Conservation (phyloP, 2,329 filamentous ascomycete genomes). For the Paraconiothyrium sp. region DNA sequence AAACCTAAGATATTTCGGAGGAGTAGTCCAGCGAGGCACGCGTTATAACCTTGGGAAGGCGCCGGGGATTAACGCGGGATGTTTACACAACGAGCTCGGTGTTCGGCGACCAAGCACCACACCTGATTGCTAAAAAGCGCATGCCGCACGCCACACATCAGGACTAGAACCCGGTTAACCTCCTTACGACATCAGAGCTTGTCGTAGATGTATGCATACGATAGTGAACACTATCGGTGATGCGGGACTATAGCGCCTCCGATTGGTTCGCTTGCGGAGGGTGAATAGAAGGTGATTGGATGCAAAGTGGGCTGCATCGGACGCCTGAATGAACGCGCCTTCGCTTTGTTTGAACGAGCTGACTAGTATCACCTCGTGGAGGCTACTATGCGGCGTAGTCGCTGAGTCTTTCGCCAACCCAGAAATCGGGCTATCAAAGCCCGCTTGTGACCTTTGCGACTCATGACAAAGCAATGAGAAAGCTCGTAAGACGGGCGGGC, state of each 20-base stretch:
- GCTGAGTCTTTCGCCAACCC: neutral
- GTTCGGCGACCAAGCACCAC: neutral
- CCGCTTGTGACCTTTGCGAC: neutral
- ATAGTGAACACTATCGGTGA: neutral
- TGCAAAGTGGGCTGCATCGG: neutral
- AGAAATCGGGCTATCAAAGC: neutral
- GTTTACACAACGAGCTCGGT: slow-evolving; percentile 9
- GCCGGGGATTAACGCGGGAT: slow-evolving; percentile 8
- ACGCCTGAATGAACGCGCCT: neutral
- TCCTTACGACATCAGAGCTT: neutral
- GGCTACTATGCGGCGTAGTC: slow-evolving; percentile 6
- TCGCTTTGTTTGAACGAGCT: slow-evolving; percentile 5
- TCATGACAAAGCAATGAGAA: neutral
- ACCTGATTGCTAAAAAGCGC: neutral
- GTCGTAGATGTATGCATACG: neutral
- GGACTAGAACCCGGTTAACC: neutral
- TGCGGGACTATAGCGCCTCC: slow-evolving; percentile 12
- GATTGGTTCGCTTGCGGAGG: slow-evolving; percentile 14
- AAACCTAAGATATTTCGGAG: neutral
- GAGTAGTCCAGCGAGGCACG: neutral
- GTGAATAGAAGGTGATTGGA: neutral
- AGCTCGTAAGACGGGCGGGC: neutral
- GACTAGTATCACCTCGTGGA: neutral
- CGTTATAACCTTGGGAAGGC: neutral
- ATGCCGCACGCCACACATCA: neutral